Base-by-base conservation (phyloP, 192 early-diverging fungal species). In the Coemansia sp. region DNA sequence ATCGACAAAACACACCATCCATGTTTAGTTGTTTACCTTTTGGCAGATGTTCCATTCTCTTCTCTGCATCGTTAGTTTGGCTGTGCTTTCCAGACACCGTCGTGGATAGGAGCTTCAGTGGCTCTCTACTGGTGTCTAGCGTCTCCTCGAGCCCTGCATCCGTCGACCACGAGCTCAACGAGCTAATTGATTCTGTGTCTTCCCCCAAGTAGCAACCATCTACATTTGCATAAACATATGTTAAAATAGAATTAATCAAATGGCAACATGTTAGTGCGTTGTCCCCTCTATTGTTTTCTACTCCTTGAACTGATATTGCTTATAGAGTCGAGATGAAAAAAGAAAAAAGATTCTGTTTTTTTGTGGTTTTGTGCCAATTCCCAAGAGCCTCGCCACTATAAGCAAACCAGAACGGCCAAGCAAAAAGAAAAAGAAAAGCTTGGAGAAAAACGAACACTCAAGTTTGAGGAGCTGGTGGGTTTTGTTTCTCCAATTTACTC, bases 101-200 rank as follows among this genome's bases (percentile, higher is more conserved):
- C 9, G 21, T 12, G 31, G 30, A 7, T 58, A 30, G 20, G 21
- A 16, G 18, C 21, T 34, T 2, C 26, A 20, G 12, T 40, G 58
- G 12, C 40, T 23, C 25, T 25, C 2, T 39, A 3, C 9, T 29
- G 1, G 0, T 18, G 35, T 18, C 37, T 23, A 29, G 12, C 7
- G 39, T 10, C 4, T 49, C 66, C 12, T 69, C 66, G 13, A 58
- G 28, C 13, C 49, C 70, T 7, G 63, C 59, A 23, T 66, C 70
- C 2, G 70, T 66, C 26, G 61, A 49, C 67, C 71, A 72, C 18
- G 77, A 74, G 37, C 68, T 74, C 18, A 79, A 60, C 35, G 77
- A 79, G 30, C 77, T 70, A 48, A 58, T 46, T 20, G 63, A 71
- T 20, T 59, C 58, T 8, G 60, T 20, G 21, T 61, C 62, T 28